phyloP scores from a whole-genome alignment of 1,139 yeast species.

The Zygosaccharomyces pseudobailii region DNA sequence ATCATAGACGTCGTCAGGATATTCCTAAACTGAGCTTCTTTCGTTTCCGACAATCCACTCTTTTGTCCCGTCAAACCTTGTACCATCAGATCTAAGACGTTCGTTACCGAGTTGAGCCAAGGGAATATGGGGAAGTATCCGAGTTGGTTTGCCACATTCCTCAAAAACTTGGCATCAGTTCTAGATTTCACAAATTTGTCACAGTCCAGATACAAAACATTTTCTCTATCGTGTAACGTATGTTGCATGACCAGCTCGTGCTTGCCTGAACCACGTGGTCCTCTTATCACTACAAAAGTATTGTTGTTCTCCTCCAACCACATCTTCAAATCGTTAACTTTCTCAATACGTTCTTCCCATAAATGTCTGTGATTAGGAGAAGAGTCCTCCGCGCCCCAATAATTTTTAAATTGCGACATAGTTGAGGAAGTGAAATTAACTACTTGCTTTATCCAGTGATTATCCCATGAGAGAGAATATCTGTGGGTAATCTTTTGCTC shows the following conservation, averaged over 20 bases:
- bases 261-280: conserved; percentile 95
- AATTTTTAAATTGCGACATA: conserved; percentile 37
- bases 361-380: conserved; percentile 41
- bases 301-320: conserved; percentile 76
- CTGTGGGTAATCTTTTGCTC: conserved; percentile 64
- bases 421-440: conserved; percentile 38
- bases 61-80: conserved; percentile 93
- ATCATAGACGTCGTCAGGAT: conserved; percentile 71
- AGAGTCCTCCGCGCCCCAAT: conserved; percentile 37
- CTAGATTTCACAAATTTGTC: conserved; percentile 68
- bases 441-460: conserved; percentile 33
- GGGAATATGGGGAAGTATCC: conserved; percentile 94
- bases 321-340: conserved; percentile 61
- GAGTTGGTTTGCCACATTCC: conserved; percentile 63
- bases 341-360: conserved; percentile 70
- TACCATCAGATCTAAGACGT: conserved; percentile 76
- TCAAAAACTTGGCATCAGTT: conserved; percentile 64
- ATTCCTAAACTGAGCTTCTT: conserved; percentile 76
- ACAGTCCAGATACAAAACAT: conserved; percentile 72
- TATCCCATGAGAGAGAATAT: conserved; percentile 38
- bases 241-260: conserved; percentile 71
- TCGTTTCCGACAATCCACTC: conserved; percentile 82
- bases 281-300: conserved; percentile 82
- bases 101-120: conserved; percentile 80
- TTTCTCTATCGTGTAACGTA: conserved; percentile 52